phyloP scores from a whole-genome alignment of 2,329 filamentous ascomycete species.

The Clonostachys sp. region DNA sequence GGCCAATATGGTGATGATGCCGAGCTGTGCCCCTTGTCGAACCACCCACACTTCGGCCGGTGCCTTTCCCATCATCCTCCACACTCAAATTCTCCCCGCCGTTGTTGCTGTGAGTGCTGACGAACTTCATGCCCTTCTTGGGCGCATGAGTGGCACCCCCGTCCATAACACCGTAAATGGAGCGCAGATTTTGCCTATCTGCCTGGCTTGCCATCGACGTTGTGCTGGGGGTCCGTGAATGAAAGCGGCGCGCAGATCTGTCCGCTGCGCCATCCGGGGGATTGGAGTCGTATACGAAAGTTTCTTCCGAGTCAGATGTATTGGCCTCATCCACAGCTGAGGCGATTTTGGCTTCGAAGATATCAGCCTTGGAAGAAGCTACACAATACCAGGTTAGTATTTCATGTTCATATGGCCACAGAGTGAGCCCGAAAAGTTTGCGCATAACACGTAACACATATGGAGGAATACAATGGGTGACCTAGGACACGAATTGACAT shows the following conservation, averaged over 20 bases:
- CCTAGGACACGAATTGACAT: too few relatives aligned
- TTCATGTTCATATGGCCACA: neutral
- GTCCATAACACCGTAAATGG: constrained; percentile 66
- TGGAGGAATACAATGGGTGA: too few relatives aligned
- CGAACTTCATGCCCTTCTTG: constrained; percentile 97
- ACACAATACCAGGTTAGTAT: constrained; percentile 26
- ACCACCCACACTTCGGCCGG: constrained; percentile 54
- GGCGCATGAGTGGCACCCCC: constrained; percentile 34
- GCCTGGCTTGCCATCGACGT: constrained; percentile 75
- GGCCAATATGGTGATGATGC: constrained; percentile 70
- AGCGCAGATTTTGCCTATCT: constrained; percentile 54
- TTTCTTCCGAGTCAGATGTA: constrained; percentile 96
- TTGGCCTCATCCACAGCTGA: constrained; percentile 94
- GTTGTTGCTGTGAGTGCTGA: constrained; percentile 68
- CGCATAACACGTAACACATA: too few relatives aligned
- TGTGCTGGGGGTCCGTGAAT: constrained; percentile 91
- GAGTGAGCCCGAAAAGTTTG: too few relatives aligned
- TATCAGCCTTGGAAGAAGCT: constrained; percentile 93
- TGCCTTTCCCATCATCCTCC: constrained; percentile 63
- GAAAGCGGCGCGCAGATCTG: constrained; percentile 65
- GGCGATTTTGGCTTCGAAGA: constrained; percentile 95
- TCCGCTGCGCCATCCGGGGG: constrained; percentile 62
- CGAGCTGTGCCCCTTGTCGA: constrained; percentile 63
- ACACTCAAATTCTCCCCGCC: constrained; percentile 43
- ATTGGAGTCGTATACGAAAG: constrained; percentile 98